Base-by-base conservation (phyloP, 768 basidiomycete species). In the Termitomyces sp. region DNA sequence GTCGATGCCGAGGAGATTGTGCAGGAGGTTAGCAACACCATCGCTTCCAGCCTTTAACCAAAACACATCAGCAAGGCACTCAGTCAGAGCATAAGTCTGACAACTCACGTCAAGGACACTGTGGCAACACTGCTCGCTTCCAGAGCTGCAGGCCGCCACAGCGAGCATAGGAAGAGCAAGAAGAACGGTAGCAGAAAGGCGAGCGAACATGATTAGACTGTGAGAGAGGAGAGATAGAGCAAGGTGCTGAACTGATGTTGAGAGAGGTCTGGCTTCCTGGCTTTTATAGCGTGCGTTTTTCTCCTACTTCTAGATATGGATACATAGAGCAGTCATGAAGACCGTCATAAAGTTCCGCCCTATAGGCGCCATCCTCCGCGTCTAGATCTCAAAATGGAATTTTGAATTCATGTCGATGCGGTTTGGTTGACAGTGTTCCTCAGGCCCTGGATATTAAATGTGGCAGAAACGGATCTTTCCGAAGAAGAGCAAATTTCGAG, bases 91-190 rank as follows among this genome's bases (percentile, higher is more conserved):
- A 32, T 18, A 16, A 20, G 14, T 13, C 9, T 6, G 28, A 13
- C 12, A 18, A 48, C 51, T 36, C 26, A 48, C 50, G 2, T 48
- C 46, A 18, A 23, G 35, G 9, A 26, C 33, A 10, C 44, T 43
- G 51, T 48, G 28, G 51, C 58, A 59, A 18, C 58, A 59, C 23
- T 59, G 51, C 16, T 40, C 51, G 5, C 5, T 36, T 26, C 46
- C 51, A 20, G 58, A 30, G 13, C 20, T 32, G 51, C 58, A 59
- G 13, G 36, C 23, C 8, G 58, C 58, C 5, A 13, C 52, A 48
- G 58, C 43, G 44, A 59, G 52, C 20, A 59, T 18, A 35, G 58
- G 58, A 7, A 59, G 44, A 30, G 51, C 36, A 13, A 59, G 58
- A 16, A 59, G 44, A n/a, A 54, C 30, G 43, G 52, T 38, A 40